Conservation (phyloP, 1,284 basidiomycete species). For the Cutaneotrichosporon spelunceum region DNA sequence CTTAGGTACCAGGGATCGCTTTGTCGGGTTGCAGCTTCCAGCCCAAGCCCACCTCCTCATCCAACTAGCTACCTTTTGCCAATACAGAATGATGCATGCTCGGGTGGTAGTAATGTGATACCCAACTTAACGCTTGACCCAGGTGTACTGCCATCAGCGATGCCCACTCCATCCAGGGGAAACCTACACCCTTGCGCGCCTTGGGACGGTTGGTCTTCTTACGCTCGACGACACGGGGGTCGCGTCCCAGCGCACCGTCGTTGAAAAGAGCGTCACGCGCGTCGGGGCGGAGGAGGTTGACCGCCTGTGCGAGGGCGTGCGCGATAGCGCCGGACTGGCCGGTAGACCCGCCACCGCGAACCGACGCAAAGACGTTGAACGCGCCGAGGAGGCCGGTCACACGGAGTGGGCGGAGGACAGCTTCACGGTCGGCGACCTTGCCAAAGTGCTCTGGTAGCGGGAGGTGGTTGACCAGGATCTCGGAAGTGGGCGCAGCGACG, state of each 20-base stretch:
- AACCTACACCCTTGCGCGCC: conserved; percentile 83
- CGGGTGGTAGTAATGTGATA: neutral
- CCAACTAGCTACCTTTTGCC: neutral
- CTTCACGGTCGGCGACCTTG: conserved; percentile 71
- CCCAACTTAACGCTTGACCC: conserved; percentile 81
- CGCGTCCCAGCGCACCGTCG: conserved; percentile 82
- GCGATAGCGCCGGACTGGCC: conserved; percentile 90
- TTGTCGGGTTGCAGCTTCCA: too few relatives aligned
- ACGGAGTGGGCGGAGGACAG: conserved; percentile 75
- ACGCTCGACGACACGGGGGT: conserved; percentile 95
- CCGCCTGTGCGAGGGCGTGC: conserved; percentile 76
- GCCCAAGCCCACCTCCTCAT: neutral
- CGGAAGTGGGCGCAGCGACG: conserved; percentile 53
- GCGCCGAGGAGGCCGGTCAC: conserved; percentile 79
- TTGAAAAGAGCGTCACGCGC: conserved; percentile 65
- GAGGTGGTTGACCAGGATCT: conserved; percentile 78
- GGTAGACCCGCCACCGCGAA: conserved; percentile 80
- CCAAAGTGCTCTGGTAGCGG: conserved; percentile 77
- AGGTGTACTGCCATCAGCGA: conserved; percentile 63
- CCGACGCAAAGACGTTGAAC: conserved; percentile 88
- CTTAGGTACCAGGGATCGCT: too few relatives aligned
- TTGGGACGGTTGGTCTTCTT: conserved; percentile 93
- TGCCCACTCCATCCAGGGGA: conserved; percentile 16
- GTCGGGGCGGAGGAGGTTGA: conserved; percentile 67
- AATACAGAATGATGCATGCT: conserved; percentile 6